Conservation (phyloP, 2,329 filamentous ascomycete genomes). For the Xylaria sp. region DNA sequence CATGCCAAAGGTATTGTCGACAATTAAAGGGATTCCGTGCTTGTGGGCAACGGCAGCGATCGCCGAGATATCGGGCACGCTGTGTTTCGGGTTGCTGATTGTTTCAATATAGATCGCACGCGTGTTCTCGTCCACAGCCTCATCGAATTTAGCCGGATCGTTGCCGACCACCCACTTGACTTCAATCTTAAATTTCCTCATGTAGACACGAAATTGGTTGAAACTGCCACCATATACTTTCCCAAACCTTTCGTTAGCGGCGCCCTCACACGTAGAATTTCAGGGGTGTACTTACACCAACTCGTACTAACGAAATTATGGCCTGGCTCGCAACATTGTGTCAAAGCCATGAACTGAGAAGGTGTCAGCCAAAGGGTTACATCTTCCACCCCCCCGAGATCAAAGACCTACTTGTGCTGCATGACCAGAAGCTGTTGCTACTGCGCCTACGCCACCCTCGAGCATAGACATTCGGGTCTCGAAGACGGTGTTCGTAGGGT, state of each 20-base stretch:
- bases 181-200: constrained; percentile 46
- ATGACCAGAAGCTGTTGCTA: constrained; percentile 46
- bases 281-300: constrained; percentile 37
- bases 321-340: constrained; percentile 44
- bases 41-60: constrained; percentile 66
- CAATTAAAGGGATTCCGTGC: constrained; percentile 45
- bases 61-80: constrained; percentile 68
- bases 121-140: constrained; percentile 41
- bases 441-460: constrained; percentile 46
- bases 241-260: constrained; percentile 15
- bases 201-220: constrained; percentile 47
- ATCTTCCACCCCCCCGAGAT: not conserved
- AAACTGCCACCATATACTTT: constrained; percentile 46
- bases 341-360: constrained; percentile 45
- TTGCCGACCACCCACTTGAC: constrained; percentile 45
- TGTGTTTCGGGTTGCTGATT: constrained; percentile 43
- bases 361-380: constrained; percentile 14
- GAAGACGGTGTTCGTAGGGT: constrained; percentile 47
- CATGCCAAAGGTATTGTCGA: constrained; percentile 76
- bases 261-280: not conserved
- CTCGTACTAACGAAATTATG: constrained; percentile 46
- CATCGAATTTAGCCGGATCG: constrained; percentile 40
- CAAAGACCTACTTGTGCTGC: constrained; percentile 39
- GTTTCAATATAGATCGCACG: constrained; percentile 43
- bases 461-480: constrained; percentile 47